phyloP scores from a whole-genome alignment of 73 alveolate species.

The Paramecium sexaurelia region DNA sequence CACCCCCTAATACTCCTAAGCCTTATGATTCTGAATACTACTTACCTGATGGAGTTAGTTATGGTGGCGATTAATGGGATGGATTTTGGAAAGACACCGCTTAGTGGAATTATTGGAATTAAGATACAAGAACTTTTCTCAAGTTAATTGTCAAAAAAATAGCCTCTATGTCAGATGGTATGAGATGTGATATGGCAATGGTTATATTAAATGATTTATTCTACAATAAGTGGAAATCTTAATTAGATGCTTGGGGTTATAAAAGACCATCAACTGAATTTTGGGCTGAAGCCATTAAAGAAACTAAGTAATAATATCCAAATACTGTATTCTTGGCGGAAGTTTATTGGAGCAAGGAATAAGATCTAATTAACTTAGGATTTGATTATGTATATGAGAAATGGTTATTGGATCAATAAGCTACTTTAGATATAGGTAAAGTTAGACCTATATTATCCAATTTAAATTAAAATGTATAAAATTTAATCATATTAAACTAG shows the following conservation, averaged over 20 bases:
- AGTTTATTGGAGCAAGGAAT: slow-evolving; percentile 67
- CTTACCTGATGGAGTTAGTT: slow-evolving; percentile 62
- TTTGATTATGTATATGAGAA: slow-evolving; percentile 72
- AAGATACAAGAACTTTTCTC: slow-evolving; percentile 66
- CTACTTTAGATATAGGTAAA: slow-evolving; percentile 9
- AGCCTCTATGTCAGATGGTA: slow-evolving; percentile 68
- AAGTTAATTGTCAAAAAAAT: slow-evolving; percentile 59
- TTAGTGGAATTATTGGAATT: slow-evolving; percentile 74
- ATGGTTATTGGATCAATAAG: slow-evolving; percentile 68
- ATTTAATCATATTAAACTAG: not conserved
- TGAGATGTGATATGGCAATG: slow-evolving; percentile 79
- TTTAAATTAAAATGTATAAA: not conserved
- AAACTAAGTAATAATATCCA: slow-evolving; percentile 58
- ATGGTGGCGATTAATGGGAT: slow-evolving; percentile 71
- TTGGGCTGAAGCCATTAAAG: slow-evolving; percentile 69
- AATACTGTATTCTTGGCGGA: slow-evolving; percentile 69
- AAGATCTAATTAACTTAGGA: slow-evolving; percentile 67
- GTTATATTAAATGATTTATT: slow-evolving; percentile 72
- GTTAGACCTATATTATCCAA: not conserved
- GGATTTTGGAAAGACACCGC: slow-evolving; percentile 73
- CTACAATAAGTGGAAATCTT: slow-evolving; percentile 69
- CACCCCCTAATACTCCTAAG: slow-evolving; percentile 55
- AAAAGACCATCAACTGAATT: slow-evolving; percentile 65
- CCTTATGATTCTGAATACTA: slow-evolving; percentile 64
- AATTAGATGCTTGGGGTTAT: slow-evolving; percentile 72